phyloP scores from a whole-genome alignment of 768 basidiomycete species.

The Tricholoma sp. region DNA sequence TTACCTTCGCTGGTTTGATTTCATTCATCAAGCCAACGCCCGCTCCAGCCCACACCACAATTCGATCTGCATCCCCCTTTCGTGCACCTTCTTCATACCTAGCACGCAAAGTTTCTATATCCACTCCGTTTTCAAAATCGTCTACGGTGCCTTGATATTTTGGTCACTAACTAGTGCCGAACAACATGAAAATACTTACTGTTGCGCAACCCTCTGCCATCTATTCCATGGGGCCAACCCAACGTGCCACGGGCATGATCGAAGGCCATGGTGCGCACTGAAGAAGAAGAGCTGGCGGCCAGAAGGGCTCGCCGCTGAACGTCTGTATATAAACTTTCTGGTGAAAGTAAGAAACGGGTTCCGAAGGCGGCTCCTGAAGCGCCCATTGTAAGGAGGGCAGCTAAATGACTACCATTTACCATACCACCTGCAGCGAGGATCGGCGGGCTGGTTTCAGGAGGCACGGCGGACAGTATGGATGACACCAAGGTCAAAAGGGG shows the following conservation, averaged over 20 bases:
- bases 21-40: constrained; percentile 54
- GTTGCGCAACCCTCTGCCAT: constrained; percentile 59
- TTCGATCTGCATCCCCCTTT: constrained; percentile 41
- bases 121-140: constrained; percentile 47
- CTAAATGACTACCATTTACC: constrained; percentile 57
- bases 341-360: constrained; percentile 69
- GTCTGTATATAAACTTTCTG: constrained; percentile 56
- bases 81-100: constrained; percentile 43
- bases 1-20: constrained; percentile 35
- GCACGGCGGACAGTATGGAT: constrained; percentile 36
- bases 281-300: constrained; percentile 36
- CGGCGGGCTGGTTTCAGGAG: constrained; percentile 40
- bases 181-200: constrained; percentile 21
- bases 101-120: constrained; percentile 34
- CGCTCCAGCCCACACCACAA: constrained; percentile 66
- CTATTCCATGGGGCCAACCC: constrained; percentile 57
- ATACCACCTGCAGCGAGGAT: constrained; percentile 77
- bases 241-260: constrained; percentile 52
- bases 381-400: constrained; percentile 60
- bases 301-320: constrained; percentile 50
- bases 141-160: constrained; percentile 41
- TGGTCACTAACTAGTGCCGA: too few species aligned
- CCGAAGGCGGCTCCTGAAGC: constrained; percentile 67
- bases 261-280: constrained; percentile 60
- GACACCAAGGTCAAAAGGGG: constrained; percentile 60